Base-by-base conservation (phyloP, 768 basidiomycete species). In the Agaricus subrufescens region DNA sequence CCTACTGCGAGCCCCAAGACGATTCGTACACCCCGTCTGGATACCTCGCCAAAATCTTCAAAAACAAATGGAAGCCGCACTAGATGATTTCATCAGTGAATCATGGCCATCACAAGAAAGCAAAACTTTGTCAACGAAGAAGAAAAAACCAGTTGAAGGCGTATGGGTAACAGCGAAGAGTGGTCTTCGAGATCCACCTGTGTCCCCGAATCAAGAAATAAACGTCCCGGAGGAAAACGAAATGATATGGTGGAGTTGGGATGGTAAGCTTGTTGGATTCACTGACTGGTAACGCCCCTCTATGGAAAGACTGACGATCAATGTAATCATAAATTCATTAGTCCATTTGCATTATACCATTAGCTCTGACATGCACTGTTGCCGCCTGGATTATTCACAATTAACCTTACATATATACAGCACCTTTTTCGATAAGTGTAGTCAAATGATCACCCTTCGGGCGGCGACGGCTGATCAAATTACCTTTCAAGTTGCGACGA, bases 241-340 rank as follows among this genome's bases (percentile, higher is more conserved):
- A 55, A 76, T 82, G 79, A 81, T 83, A 45, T 83, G 81, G 81
- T 83, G 81, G 81, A 79, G 73, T 52, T 83, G 81, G 81, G 78
- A 83, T 64, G 81, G 81, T 1, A 79, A 77, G 59, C 63, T 83
- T 51, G 70, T 72, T 11, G 81, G 81, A 2, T 78, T 83, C 59
- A 67, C 73, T 26, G 79, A 81, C 37, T 81, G 80, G 79, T 80
- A 65, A 67, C 14, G 37, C 11, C 26, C 30, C 42, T 44, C n/a
- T 2, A 19, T n/a, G n/a, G 3, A 44, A 44, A 25, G 25, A 19
- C 42, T 44, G 42, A 44, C 42, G 25, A 44, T 11, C 34, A 34
- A 34, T 34, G 34, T 34, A 34, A 2, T 34, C 34, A 34, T 34
- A 34, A 34, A 34, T 1, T 6, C 8, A 34, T 34, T 11, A 6